Evolutionary conservation across 345 rosid genomes (phyloP).

Genomic region (Eucalyptus dawsonii): DNA sequence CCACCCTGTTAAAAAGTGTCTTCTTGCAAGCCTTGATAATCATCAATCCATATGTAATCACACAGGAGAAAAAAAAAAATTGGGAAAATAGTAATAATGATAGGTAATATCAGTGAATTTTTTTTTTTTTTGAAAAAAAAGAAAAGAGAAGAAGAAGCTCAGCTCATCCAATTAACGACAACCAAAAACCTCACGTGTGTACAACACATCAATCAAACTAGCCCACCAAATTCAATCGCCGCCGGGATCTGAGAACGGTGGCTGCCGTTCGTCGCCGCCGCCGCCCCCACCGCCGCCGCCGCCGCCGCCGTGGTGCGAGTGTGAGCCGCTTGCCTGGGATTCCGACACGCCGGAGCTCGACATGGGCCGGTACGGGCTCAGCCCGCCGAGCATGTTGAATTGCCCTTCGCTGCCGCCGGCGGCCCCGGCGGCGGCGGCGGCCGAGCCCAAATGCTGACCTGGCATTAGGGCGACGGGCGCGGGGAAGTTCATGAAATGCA

Average conservation of each 20-base stretch:
- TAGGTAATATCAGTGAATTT: background rate
- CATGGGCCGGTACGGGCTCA: conserved; percentile 46
- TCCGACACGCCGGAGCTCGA: conserved; percentile 28
- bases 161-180: background rate
- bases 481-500: conserved; percentile 93
- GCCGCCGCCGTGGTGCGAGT: conserved; percentile 41
- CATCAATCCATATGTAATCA: conserved; percentile 12
- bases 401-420: conserved; percentile 34
- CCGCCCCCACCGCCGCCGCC: conserved; percentile 38
- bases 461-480: conserved; percentile 74
- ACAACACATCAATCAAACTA: background rate
- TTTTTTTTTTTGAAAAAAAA: background rate
- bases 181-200: conserved; percentile 35
- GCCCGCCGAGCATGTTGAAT: conserved; percentile 60
- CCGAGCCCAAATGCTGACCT: conserved; percentile 60
- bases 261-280: conserved; percentile 45
- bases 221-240: background rate
- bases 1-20: background rate
- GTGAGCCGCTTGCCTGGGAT: conserved; percentile 79
- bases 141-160: background rate
- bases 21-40: background rate
- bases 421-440: conserved; percentile 15
- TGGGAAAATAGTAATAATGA: background rate
- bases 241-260: conserved; percentile 11
- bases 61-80: conserved; percentile 8